phyloP scores from a whole-genome alignment of 345 rosid genomes.

The Corymbia maculata region DNA sequence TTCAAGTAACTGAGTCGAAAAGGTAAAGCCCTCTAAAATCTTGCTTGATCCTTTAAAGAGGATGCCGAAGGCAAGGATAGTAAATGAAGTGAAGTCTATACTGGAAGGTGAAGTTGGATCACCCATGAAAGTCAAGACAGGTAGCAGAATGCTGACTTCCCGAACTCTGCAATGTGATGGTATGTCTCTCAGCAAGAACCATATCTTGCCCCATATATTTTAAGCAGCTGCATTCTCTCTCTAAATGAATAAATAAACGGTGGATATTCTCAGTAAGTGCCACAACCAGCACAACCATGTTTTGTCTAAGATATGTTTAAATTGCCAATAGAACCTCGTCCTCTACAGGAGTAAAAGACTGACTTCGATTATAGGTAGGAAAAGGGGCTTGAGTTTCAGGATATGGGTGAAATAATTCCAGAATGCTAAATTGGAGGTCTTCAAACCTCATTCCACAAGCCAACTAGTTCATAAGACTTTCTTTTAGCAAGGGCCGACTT shows the following conservation, averaged over 20 bases:
- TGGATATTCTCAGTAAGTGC: not conserved
- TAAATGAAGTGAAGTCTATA: not conserved
- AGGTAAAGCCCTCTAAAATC: not conserved
- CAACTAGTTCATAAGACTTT: not conserved
- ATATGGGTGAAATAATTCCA: not conserved
- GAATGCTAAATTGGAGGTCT: not conserved
- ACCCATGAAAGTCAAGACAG: not conserved
- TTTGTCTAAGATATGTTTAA: not conserved
- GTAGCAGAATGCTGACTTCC: not conserved
- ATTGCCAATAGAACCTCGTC: not conserved
- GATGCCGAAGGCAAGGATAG: not conserved
- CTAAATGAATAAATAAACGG: not conserved
- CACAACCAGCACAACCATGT: not conserved
- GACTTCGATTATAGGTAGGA: not conserved
- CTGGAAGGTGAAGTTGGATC: not conserved
- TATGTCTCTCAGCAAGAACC: not conserved
- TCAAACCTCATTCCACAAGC: not conserved
- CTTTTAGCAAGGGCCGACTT: not conserved
- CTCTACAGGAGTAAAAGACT: not conserved
- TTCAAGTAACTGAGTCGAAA: not conserved
- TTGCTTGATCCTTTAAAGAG: not conserved
- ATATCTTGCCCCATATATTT: not conserved
- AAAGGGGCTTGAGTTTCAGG: not conserved
- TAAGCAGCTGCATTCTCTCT: not conserved
- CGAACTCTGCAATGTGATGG: not conserved